Evolutionary conservation across 192 early-diverging fungal species (phyloP).

Genomic region (Backusella circina): DNA sequence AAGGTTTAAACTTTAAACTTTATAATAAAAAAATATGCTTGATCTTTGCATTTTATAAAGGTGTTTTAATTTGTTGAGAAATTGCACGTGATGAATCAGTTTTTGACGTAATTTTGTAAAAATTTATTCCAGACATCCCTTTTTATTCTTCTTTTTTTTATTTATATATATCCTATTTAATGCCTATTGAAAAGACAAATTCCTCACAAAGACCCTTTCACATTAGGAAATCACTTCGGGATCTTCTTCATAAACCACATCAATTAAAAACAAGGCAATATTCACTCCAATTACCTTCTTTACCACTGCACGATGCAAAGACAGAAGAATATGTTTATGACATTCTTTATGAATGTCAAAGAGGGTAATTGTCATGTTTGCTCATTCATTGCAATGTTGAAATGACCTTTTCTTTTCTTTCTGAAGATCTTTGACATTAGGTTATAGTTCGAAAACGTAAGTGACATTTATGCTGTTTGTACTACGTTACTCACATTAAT

Average conservation of each 20-base stretch:
- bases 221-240: slow-evolving; percentile 12
- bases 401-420: not conserved
- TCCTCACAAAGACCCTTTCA: slow-evolving; percentile 2
- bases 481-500: not conserved
- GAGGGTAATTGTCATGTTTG: slow-evolving; percentile 26
- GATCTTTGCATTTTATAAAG: not conserved
- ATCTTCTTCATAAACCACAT: slow-evolving; percentile 4
- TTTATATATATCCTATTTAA: not conserved
- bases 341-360: slow-evolving; percentile 39
- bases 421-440: slow-evolving; percentile 34
- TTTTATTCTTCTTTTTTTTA: not conserved
- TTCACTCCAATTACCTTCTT: slow-evolving; percentile 8
- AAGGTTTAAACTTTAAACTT: slow-evolving; percentile 5
- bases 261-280: not conserved
- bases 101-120: not conserved
- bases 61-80: not conserved
- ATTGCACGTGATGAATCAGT: not conserved
- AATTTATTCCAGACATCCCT: not conserved
- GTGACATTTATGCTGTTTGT: not conserved
- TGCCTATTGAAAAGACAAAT: not conserved
- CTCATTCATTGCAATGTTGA: not conserved
- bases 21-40: not conserved
- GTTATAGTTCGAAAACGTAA: slow-evolving; percentile 51
- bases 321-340: slow-evolving; percentile 36
- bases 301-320: slow-evolving; percentile 12